Evolutionary conservation across 768 basidiomycete species (phyloP).

Genomic region (Dioszegia aurantiaca): DNA sequence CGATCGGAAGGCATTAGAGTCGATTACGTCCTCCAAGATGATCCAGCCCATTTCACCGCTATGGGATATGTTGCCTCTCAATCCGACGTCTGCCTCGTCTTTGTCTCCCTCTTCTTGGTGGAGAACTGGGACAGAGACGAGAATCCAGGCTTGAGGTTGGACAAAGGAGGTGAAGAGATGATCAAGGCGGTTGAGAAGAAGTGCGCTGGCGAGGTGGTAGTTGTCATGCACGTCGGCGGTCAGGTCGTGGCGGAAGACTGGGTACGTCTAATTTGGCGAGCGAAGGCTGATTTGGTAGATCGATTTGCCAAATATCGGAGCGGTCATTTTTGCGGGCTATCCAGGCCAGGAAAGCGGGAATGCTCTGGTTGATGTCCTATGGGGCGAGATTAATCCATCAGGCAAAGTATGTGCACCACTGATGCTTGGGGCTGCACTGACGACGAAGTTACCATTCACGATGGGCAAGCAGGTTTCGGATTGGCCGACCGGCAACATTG

Average conservation of each 20-base stretch:
- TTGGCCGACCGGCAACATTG: slow-evolving; percentile 47
- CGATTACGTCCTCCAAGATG: slow-evolving; percentile 43
- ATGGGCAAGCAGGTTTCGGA: slow-evolving; percentile 42
- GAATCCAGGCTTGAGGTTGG: slow-evolving; percentile 26
- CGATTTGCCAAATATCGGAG: slow-evolving; percentile 50
- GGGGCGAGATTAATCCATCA: slow-evolving; percentile 47
- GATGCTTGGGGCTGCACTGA: no score
- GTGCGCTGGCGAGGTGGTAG: slow-evolving; percentile 42
- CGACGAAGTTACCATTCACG: slow-evolving; percentile 46
- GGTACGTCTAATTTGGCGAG: slow-evolving; percentile 37
- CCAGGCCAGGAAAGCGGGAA: slow-evolving; percentile 49
- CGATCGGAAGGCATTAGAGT: slow-evolving; percentile 33
- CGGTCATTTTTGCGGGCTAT: slow-evolving; percentile 45
- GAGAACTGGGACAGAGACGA: slow-evolving; percentile 48
- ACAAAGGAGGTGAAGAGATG: slow-evolving; percentile 39
- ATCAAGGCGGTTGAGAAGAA: slow-evolving; percentile 38
- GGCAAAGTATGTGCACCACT: slow-evolving; percentile 30
- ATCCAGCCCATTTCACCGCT: slow-evolving; percentile 29
- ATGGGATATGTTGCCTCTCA: slow-evolving; percentile 36
- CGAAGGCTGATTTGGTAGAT: slow-evolving; percentile 23
- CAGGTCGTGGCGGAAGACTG: slow-evolving; percentile 45
- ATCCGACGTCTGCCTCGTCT: slow-evolving; percentile 50
- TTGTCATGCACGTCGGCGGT: slow-evolving; percentile 40
- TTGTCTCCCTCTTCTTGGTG: slow-evolving; percentile 45
- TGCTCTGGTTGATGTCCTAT: slow-evolving; percentile 47